These are phyloP conservation scores for Fusarium avenaceum DNA, from an alignment of 2,329 filamentous ascomycete genomes.

Conservation along the genomic window DNA sequence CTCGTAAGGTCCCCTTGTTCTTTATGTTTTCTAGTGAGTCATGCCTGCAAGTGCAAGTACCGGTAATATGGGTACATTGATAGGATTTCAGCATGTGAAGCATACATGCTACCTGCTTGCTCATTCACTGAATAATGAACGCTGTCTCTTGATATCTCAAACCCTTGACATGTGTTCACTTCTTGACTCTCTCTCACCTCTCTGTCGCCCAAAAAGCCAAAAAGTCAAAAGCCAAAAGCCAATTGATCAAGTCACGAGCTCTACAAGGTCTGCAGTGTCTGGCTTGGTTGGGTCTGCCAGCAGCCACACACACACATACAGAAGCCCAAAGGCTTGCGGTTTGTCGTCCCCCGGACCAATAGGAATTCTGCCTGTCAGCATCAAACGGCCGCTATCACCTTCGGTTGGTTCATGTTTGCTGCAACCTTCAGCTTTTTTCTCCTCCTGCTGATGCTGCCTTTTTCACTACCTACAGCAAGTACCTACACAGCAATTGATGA, in stretches of 20 bases:
- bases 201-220: conserved; percentile 1
- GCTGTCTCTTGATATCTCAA: conserved; percentile 10
- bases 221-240: conserved; percentile 10
- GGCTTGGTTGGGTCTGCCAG: conserved; percentile 26
- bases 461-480: not conserved
- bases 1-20: conserved; percentile 25
- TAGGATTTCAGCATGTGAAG: conserved; percentile 7
- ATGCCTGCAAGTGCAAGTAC: conserved; percentile 5
- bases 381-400: conserved; percentile 26
- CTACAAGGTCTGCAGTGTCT: conserved; percentile 31
- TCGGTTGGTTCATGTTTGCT: conserved; percentile 26
- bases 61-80: conserved; percentile 9
- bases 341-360: conserved; percentile 30
- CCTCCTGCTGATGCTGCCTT: conserved; percentile 1
- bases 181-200: not conserved
- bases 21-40: conserved; percentile 18
- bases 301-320: conserved; percentile 8
- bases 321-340: conserved; percentile 8
- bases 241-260: conserved; percentile 38
- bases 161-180: conserved; percentile 23
- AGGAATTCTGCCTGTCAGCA: conserved; percentile 20
- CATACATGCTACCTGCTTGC: not conserved
- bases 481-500: conserved; percentile 19
- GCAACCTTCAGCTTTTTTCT: conserved; percentile 22
- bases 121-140: not conserved